phyloP scores from a whole-genome alignment of 1,139 yeast genomes.

The Yamadazyma kanchanaburiensis region DNA sequence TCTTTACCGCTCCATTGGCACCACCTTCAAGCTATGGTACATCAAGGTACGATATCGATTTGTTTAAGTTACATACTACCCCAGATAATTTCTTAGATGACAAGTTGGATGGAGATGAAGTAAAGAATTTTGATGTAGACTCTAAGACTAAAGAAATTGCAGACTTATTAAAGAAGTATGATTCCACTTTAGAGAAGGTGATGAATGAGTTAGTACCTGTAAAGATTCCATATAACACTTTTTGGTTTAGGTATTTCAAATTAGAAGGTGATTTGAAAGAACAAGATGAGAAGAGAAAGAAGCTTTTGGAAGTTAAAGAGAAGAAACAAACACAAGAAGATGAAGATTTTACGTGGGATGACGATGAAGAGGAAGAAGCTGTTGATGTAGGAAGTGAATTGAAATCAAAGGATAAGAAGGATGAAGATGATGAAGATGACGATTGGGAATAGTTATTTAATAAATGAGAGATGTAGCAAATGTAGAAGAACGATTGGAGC shows the following conservation, averaged over 20 bases:
- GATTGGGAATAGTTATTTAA: conserved; percentile 58
- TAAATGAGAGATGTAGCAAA: no score
- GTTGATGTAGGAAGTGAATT: conserved; percentile 14
- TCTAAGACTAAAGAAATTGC: conserved; percentile 52
- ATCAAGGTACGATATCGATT: conserved; percentile 38
- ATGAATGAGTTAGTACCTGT: conserved; percentile 70
- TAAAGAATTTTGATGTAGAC: conserved; percentile 45
- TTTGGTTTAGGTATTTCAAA: conserved; percentile 75
- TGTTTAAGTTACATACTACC: conserved; percentile 39
- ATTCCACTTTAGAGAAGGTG: conserved; percentile 49
- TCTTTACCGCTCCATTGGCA: conserved; percentile 19
- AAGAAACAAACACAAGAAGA: conserved; percentile 37
- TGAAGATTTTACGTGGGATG: conserved; percentile 57
- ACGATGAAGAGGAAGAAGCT: conserved; percentile 50
- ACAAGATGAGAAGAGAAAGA: conserved; percentile 66
- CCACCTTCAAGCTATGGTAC: conserved; percentile 35
- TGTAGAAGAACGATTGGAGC: no score
- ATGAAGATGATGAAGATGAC: conserved; percentile 43
- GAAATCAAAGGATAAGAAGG: conserved; percentile 6
- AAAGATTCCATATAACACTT: conserved; percentile 52
- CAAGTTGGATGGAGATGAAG: conserved; percentile 19
- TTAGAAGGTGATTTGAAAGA: conserved; percentile 53
- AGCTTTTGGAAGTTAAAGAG: conserved; percentile 41
- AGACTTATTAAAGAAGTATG: conserved; percentile 43
- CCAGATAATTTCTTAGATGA: conserved; percentile 16